Percentiles rank a stretch among this genome's conserved stretches.
Conservation (phyloP, 345 rosid species). For the Ricinus communis region DNA sequence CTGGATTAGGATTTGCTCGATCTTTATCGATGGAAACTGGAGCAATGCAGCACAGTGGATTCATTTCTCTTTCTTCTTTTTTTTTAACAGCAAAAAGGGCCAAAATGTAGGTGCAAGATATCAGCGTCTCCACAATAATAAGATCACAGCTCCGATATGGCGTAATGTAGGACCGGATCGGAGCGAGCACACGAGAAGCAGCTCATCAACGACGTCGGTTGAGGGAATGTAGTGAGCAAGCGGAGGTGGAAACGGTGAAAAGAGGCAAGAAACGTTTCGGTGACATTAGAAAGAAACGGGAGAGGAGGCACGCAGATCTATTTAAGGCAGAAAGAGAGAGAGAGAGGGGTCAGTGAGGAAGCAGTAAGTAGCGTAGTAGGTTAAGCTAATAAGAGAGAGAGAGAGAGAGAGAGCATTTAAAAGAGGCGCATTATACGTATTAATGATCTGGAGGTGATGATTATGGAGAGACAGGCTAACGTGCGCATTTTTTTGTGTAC, state of each 20-base stretch:
- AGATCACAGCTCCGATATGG: constrained; percentile 8
- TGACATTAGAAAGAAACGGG: constrained; percentile 31
- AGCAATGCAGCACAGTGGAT: constrained; percentile 99
- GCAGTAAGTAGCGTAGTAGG: constrained; percentile 15
- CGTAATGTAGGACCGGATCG: constrained; percentile 43
- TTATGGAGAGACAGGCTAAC: constrained; percentile 17
- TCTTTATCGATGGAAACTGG: constrained; percentile 95
- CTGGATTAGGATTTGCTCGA: constrained; percentile 63
- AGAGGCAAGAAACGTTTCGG: constrained; percentile 22
- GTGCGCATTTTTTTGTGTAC: background rate
- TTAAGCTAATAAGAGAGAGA: constrained; percentile 3
- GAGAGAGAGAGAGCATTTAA: background rate
- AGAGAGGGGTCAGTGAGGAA: constrained; percentile 9
- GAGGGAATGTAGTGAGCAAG: no score
- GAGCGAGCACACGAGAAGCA: constrained; percentile 8
- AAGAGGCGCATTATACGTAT: background rate
- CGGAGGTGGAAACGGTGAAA: constrained; percentile 25
- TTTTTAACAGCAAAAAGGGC: background rate
- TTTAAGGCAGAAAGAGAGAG: constrained; percentile 35
- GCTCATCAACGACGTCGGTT: no score
- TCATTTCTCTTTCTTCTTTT: constrained; percentile 35
- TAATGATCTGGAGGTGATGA: constrained; percentile 5
- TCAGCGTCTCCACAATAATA: background rate
- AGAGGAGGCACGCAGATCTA: constrained; percentile 44
- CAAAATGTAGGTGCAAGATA: background rate